Conservation (phyloP, 1,284 basidiomycete genomes). For the Rhodotorula sp. region DNA sequence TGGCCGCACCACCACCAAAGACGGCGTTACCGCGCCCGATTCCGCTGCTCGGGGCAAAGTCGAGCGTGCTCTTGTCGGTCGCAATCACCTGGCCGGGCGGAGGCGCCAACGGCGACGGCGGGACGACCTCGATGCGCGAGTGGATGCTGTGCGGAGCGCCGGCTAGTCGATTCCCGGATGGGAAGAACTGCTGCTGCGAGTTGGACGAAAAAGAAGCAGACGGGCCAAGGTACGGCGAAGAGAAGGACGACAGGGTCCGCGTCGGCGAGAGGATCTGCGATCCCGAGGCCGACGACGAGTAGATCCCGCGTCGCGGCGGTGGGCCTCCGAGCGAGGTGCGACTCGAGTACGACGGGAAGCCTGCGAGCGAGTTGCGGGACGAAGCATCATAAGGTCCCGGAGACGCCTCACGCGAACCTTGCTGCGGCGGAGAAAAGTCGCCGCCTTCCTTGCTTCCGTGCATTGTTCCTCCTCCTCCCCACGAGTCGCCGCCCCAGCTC, state of each 20-base stretch:
- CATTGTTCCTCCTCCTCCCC: slow-evolving; percentile 4
- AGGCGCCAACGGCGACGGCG: slow-evolving; percentile 40
- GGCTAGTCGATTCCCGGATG: slow-evolving; percentile 30
- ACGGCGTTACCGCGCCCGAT: slow-evolving; percentile 16
- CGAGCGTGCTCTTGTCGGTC: slow-evolving; percentile 39
- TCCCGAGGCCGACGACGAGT: slow-evolving; percentile 13
- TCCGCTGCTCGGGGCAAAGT: slow-evolving; percentile 37
- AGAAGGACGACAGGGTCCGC: slow-evolving; percentile 24
- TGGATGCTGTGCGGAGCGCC: slow-evolving; percentile 42
- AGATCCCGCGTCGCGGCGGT: slow-evolving; percentile 19
- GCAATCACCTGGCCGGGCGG: slow-evolving; percentile 39
- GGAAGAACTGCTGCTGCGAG: slow-evolving; percentile 1
- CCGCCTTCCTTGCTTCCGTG: slow-evolving; percentile 12
- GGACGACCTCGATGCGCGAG: slow-evolving; percentile 44
- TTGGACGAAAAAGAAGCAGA: too few species aligned
- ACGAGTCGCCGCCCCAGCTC: slow-evolving; percentile 35
- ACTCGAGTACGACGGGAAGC: slow-evolving; percentile 3
- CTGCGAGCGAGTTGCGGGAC: background rate
- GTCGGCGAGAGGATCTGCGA: slow-evolving; percentile 11
- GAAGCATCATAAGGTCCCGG: slow-evolving; percentile 1
- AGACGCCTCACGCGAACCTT: slow-evolving; percentile 1
- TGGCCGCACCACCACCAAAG: too few species aligned
- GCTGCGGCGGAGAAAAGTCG: slow-evolving; percentile 15
- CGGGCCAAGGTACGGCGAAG: slow-evolving; percentile 5
- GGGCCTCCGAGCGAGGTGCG: slow-evolving; percentile 12